phyloP scores from a whole-genome alignment of 495 filamentous ascomycete genomes.

The Hypoxylon fragiforme region DNA sequence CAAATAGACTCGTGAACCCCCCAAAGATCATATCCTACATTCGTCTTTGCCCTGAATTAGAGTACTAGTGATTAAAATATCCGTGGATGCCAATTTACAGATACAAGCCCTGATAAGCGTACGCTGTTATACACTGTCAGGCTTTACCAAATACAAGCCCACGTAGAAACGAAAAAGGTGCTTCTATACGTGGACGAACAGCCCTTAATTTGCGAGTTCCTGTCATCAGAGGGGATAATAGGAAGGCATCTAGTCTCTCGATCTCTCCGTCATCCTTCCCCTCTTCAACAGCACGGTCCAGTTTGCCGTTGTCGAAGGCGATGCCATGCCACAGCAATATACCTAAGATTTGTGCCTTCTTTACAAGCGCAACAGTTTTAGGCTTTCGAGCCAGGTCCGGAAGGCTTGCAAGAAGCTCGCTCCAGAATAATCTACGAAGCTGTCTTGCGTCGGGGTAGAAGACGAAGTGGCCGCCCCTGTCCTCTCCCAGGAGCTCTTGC shows the following conservation, averaged over 20 bases:
- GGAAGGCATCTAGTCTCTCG: conserved; percentile 45
- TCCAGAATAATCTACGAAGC: conserved; percentile 54
- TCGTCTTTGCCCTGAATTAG: too few species aligned
- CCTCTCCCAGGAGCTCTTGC: conserved; percentile 56
- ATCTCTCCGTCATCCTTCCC: conserved; percentile 53
- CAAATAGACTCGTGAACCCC: too few species aligned
- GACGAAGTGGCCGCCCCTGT: conserved; percentile 35
- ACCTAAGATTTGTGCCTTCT: conserved; percentile 52
- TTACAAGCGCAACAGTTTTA: conserved; percentile 37
- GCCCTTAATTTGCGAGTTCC: conserved; percentile 1
- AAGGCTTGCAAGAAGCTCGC: conserved; percentile 39
- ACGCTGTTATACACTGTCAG: conserved; percentile 2
- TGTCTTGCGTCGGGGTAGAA: conserved; percentile 47
- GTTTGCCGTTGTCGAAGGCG: conserved; percentile 59
- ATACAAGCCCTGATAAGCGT: background rate
- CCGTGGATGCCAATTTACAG: conserved; percentile 4
- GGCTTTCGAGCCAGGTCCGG: conserved; percentile 38
- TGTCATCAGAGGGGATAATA: conserved; percentile 14
- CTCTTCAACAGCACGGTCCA: conserved; percentile 56
- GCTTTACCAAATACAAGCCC: conserved; percentile 16
- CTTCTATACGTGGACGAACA: conserved; percentile 11
- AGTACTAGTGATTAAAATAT: too few species aligned
- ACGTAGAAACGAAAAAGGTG: conserved; percentile 20
- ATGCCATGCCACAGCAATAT: conserved; percentile 63
- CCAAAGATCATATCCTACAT: too few species aligned